Conservation (phyloP, 352 stramenopile species). For the Phytophthora pluvialis region DNA sequence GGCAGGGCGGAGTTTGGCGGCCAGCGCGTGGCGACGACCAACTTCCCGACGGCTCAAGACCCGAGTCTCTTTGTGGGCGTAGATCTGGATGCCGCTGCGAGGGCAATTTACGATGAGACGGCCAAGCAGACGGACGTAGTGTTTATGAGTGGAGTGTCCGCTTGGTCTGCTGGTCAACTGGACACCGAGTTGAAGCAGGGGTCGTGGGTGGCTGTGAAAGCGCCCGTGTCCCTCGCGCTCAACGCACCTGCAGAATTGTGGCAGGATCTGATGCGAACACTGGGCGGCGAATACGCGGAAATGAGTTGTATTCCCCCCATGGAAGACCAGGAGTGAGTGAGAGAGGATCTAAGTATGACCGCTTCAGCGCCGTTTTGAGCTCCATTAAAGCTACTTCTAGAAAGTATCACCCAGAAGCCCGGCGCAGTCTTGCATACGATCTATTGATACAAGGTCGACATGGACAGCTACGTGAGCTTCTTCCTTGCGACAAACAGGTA, state of each 20-base stretch:
- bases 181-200: slow-evolving; percentile 73
- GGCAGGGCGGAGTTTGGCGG: slow-evolving; percentile 67
- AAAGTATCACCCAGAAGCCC: slow-evolving; percentile 26
- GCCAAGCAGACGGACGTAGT: slow-evolving; percentile 68
- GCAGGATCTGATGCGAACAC: slow-evolving; percentile 65
- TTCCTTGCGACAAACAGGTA: slow-evolving; percentile 63
- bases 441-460: slow-evolving; percentile 26
- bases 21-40: slow-evolving; percentile 48
- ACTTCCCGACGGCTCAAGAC: slow-evolving; percentile 50
- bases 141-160: slow-evolving; percentile 80
- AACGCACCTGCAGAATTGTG: slow-evolving; percentile 73
- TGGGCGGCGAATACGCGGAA: slow-evolving; percentile 77
- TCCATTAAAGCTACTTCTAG: slow-evolving; percentile 22
- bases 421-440: slow-evolving; percentile 17
- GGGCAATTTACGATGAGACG: slow-evolving; percentile 57
- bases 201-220: slow-evolving; percentile 79
- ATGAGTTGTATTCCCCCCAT: slow-evolving; percentile 74
- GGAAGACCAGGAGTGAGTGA: slow-evolving; percentile 42
- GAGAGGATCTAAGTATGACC: slow-evolving; percentile 1
- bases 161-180: slow-evolving; percentile 73
- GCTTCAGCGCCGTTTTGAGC: slow-evolving; percentile 5
- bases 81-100: slow-evolving; percentile 69
- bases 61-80: slow-evolving; percentile 70
- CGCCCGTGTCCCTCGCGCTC: slow-evolving; percentile 71
- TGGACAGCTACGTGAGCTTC: slow-evolving; percentile 28